phyloP scores from a whole-genome alignment of 148 eudicot species.

The Rhododendron kiyosumense region DNA sequence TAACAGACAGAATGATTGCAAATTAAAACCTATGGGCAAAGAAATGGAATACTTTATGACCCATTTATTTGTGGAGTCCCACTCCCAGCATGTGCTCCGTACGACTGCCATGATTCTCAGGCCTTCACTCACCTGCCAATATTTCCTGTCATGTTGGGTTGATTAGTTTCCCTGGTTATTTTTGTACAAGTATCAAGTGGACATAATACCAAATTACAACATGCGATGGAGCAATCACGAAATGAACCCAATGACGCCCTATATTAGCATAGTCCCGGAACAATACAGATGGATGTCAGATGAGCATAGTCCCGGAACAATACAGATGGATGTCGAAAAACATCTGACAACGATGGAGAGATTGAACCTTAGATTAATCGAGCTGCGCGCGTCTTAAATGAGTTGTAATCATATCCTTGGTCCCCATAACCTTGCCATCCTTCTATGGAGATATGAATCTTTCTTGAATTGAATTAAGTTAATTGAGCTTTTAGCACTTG shows the following conservation, averaged over 20 bases:
- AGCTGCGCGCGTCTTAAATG: background rate
- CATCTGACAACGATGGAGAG: background rate
- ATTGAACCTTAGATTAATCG: background rate
- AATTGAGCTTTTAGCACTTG: background rate
- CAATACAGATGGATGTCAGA: background rate
- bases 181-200: background rate
- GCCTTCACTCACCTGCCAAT: background rate
- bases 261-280: background rate
- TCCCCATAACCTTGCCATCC: background rate
- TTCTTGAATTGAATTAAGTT: background rate
- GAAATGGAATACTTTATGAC: background rate
- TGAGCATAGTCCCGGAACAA: background rate
- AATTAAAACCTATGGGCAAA: background rate
- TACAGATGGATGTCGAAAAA: background rate
- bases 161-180: background rate
- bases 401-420: background rate
- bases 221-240: background rate
- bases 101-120: background rate
- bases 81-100: background rate
- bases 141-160: background rate
- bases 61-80: background rate
- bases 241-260: background rate
- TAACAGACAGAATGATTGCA: background rate
- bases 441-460: background rate
- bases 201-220: background rate